Evolutionary conservation across 176 grass and related monocot species (phyloP).

Genomic region (Cenchrus purpureus): DNA sequence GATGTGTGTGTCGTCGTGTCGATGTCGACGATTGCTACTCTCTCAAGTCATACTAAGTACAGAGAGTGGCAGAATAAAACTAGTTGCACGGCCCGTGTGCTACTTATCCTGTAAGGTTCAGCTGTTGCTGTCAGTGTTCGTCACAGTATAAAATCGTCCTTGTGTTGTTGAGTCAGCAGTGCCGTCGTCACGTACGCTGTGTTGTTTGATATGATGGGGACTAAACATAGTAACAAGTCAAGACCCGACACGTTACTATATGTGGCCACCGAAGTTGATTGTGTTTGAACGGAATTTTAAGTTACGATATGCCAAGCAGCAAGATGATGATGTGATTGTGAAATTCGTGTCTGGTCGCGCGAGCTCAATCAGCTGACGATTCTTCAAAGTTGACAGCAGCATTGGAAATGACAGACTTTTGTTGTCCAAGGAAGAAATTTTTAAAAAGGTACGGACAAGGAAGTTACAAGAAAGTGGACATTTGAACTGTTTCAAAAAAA

Average conservation of each 20-base stretch:
- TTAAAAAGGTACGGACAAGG: too few relatives aligned
- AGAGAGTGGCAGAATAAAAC: constrained; percentile 20
- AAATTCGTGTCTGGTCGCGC: too few relatives aligned
- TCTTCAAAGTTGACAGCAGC: too few relatives aligned
- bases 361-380: too few relatives aligned
- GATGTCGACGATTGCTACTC: background rate
- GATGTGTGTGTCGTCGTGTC: background rate
- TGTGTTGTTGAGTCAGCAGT: background rate
- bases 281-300: too few relatives aligned
- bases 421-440: too few relatives aligned
- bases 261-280: too few relatives aligned
- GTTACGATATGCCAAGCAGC: too few relatives aligned
- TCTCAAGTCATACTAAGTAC: background rate
- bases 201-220: background rate
- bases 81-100: background rate
- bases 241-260: background rate
- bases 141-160: background rate
- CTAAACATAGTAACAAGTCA: background rate
- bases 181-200: background rate
- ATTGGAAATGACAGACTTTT: too few relatives aligned
- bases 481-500: too few relatives aligned
- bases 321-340: too few relatives aligned
- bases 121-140: background rate
- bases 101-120: background rate
- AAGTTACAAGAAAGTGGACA: too few relatives aligned